Evolutionary conservation across 176 grass and related monocot genomes (phyloP).

Genomic region (Juncus inflexus): DNA sequence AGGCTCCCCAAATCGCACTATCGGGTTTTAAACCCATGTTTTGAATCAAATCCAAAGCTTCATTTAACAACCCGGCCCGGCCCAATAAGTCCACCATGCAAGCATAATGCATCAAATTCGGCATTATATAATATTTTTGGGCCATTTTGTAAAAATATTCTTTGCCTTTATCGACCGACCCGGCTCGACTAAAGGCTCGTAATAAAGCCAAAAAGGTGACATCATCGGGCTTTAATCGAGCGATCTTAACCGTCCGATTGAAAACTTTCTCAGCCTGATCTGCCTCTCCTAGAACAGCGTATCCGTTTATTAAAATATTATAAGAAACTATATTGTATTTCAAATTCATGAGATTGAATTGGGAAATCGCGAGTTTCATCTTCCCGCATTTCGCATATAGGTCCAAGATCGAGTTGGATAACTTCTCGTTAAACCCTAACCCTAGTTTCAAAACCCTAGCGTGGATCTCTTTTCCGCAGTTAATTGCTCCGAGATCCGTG

Average conservation of each 20-base stretch:
- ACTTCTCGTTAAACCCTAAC: slow-evolving; percentile 49
- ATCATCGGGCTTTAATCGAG: slow-evolving; percentile 62
- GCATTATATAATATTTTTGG: slow-evolving; percentile 56
- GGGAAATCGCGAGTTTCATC: slow-evolving; percentile 62
- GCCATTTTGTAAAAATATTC: slow-evolving; percentile 65
- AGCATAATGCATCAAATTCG: slow-evolving; percentile 89
- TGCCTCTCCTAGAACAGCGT: slow-evolving; percentile 51
- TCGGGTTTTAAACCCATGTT: slow-evolving; percentile 42
- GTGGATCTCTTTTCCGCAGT: slow-evolving; percentile 84
- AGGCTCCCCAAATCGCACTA: slow-evolving; percentile 24
- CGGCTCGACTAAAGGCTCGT: slow-evolving; percentile 73
- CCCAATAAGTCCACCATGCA: slow-evolving; percentile 95
- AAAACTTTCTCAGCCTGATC: slow-evolving; percentile 60
- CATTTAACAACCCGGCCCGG: slow-evolving; percentile 55
- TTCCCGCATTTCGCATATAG: slow-evolving; percentile 90
- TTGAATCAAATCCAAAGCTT: slow-evolving; percentile 69
- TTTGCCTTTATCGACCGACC: slow-evolving; percentile 76
- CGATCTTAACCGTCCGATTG: slow-evolving; percentile 52
- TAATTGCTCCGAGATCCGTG: slow-evolving; percentile 60
- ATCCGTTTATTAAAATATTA: slow-evolving; percentile 87
- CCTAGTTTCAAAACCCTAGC: slow-evolving; percentile 62
- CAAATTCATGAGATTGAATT: slow-evolving; percentile 45
- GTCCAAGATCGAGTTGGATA: slow-evolving; percentile 80
- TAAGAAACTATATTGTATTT: slow-evolving; percentile 76
- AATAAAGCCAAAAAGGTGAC: slow-evolving; percentile 73